Conservation (phyloP, 139 green algal species). For the Zygnema circumcarinatum region DNA sequence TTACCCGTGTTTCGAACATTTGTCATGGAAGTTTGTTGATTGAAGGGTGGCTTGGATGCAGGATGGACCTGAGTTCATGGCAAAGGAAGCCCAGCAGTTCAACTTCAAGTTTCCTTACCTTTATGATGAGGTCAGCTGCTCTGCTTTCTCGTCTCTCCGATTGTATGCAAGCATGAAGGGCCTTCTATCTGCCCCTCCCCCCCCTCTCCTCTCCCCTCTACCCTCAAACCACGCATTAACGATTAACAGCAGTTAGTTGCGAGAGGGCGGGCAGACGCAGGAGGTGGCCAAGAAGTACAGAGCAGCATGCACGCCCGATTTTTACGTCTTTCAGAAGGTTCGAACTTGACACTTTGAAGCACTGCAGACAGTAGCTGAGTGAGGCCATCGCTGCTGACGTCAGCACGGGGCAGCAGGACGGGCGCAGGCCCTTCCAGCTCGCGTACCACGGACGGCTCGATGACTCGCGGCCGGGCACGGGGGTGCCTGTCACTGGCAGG, state of each 20-base stretch:
- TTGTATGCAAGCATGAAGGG: no score
- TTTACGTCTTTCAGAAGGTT: conserved; percentile 80
- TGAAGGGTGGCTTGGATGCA: conserved; percentile 6
- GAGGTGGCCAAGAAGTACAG: conserved; percentile 83
- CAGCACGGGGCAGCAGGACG: conserved; percentile 63
- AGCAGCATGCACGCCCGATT: conserved; percentile 82
- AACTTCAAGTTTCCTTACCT: conserved; percentile 53
- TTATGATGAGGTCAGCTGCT: conserved; percentile 54
- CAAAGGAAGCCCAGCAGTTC: conserved; percentile 49
- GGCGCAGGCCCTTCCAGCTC: conserved; percentile 66
- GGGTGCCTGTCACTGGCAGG: conserved; percentile 61
- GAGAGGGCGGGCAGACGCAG: conserved; percentile 68
- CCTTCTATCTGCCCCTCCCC: no score
- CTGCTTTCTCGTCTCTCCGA: no score
- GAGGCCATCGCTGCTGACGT: conserved; percentile 3
- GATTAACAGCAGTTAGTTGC: no score
- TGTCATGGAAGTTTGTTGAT: no score
- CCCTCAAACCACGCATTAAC: no score
- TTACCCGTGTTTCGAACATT: no score
- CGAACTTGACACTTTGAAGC: neutral
- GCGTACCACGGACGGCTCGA: conserved; percentile 86
- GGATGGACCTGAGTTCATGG: conserved; percentile 52
- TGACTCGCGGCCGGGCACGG: conserved; percentile 65
- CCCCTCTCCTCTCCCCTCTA: no score
- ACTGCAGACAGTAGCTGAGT: neutral